phyloP scores from a whole-genome alignment of 495 filamentous ascomycete species.

The Aspergillus ostianus region DNA sequence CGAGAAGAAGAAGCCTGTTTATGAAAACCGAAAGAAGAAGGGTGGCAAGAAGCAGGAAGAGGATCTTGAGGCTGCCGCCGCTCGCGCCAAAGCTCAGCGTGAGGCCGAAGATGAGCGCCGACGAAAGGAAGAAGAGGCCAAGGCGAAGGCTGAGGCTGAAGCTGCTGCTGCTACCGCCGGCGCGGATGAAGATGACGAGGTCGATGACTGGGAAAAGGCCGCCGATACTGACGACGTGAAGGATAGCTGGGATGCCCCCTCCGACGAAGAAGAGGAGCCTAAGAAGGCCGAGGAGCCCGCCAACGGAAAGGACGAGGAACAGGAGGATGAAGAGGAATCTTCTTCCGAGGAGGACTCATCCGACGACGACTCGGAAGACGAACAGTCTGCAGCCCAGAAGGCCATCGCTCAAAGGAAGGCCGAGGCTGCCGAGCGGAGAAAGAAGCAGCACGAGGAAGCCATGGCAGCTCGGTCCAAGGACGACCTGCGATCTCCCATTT shows the following conservation, averaged over 20 bases:
- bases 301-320: slow-evolving; percentile 28
- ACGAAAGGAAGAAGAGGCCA: slow-evolving; percentile 60
- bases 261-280: slow-evolving; percentile 66
- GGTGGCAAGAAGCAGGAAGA: slow-evolving; percentile 71
- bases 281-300: slow-evolving; percentile 8
- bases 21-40: slow-evolving; percentile 75
- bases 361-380: slow-evolving; percentile 63
- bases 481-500: slow-evolving; percentile 95
- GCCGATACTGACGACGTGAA: slow-evolving; percentile 80
- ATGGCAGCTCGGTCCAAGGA: slow-evolving; percentile 89
- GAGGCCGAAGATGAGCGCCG: slow-evolving; percentile 72
- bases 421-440: slow-evolving; percentile 84
- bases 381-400: slow-evolving; percentile 61
- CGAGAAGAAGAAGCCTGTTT: slow-evolving; percentile 72
- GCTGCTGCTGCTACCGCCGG: slow-evolving; percentile 56
- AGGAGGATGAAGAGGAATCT: slow-evolving; percentile 15
- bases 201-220: slow-evolving; percentile 88
- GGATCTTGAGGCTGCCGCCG: slow-evolving; percentile 61
- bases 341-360: slow-evolving; percentile 30
- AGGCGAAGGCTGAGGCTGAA: slow-evolving; percentile 57
- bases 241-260: slow-evolving; percentile 91
- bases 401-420: slow-evolving; percentile 76
- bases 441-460: slow-evolving; percentile 86
- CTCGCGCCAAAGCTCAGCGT: slow-evolving; percentile 57
- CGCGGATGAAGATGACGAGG: slow-evolving; percentile 55